Evolutionary conservation across 139 green algal genomes (phyloP), one percentile per base, ranked within the genome.

Genomic region (Chlamydomonas schloesseri): DNA sequence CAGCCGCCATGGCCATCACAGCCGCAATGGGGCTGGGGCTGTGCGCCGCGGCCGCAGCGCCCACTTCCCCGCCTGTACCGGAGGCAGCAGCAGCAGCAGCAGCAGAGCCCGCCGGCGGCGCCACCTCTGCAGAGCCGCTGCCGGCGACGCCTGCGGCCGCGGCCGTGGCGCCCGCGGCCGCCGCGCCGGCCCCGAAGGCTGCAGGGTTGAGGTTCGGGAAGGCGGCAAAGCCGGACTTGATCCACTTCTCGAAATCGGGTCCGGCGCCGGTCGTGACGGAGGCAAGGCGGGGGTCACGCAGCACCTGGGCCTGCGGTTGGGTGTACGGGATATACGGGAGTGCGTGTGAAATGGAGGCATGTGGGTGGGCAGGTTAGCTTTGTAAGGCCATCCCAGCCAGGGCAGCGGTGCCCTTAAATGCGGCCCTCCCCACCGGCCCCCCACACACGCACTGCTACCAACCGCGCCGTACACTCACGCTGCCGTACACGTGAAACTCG

Each of bases 231-330:
- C 87, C 87, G 60, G 42, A 67, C 87, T 91, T 91, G 62, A 91
- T 82, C 87, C 87, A 91, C 29, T 88, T 76, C 50, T 91, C 87
- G 60, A 89, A 91, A 13, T 84, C 70, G 36, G 72, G 36, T 29
- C 82, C 72, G 36, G 55, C 3, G 13, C 46, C 6, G 17, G 75
- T 8, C 8, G 42, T 50, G 18, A 82, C 28, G 9, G 70, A 18
- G 47, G 69, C 14, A 36, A 87, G 55, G 18, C 71, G 36, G 20
- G 34, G 3, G 82, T 87, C 82, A 8, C 70, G 46, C 50, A 87
- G 70, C 36, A 87, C 37, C 20, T 53, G 8, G 17, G 58, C 82
- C 71, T 87, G 81, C 53, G 33, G 9, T 2, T 23, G 60, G 18
- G 10, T 42, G 47, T 31, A 33, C n/a, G n/a, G n/a, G n/a, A n/a